Conservation (phyloP, 2,329 filamentous ascomycete species). For the Aspergillus pseudonomiae region DNA sequence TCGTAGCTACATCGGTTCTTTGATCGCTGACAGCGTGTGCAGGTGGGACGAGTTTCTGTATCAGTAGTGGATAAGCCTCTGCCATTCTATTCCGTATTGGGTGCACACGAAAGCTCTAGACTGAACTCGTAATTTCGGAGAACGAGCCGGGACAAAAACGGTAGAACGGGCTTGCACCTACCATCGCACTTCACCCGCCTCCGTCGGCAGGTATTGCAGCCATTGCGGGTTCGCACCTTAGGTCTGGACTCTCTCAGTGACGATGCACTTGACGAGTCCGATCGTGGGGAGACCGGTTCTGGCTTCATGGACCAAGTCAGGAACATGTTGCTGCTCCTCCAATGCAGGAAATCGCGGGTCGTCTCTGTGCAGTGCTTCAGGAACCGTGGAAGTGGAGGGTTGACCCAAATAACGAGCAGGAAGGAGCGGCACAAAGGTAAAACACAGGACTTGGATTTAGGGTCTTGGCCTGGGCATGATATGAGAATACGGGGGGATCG, state of each 20-base stretch:
- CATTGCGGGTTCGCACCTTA: conserved; percentile 5
- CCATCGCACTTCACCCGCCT: conserved; percentile 14
- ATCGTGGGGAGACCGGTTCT: not conserved
- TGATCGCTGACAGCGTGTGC: conserved; percentile 9
- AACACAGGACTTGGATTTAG: not conserved
- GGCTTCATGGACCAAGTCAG: not conserved
- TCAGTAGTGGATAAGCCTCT: not conserved
- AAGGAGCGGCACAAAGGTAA: not conserved
- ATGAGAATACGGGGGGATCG: not conserved
- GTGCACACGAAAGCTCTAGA: not conserved
- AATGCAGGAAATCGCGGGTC: not conserved
- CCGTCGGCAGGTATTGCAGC: conserved; percentile 11
- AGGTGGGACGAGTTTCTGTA: conserved; percentile 8
- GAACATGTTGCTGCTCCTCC: not conserved
- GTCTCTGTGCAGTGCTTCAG: not conserved
- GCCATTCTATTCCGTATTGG: not conserved
- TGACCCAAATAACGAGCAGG: not conserved
- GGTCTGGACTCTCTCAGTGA: not conserved
- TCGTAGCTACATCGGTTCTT: conserved; percentile 8
- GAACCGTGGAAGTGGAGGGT: not conserved
- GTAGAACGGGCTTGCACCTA: not conserved
- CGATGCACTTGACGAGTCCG: not conserved
- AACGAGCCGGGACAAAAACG: not conserved
- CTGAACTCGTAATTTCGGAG: not conserved
- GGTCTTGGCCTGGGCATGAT: not conserved